Conservation (phyloP, 768 basidiomycete genomes). For the Vararia minispora region DNA sequence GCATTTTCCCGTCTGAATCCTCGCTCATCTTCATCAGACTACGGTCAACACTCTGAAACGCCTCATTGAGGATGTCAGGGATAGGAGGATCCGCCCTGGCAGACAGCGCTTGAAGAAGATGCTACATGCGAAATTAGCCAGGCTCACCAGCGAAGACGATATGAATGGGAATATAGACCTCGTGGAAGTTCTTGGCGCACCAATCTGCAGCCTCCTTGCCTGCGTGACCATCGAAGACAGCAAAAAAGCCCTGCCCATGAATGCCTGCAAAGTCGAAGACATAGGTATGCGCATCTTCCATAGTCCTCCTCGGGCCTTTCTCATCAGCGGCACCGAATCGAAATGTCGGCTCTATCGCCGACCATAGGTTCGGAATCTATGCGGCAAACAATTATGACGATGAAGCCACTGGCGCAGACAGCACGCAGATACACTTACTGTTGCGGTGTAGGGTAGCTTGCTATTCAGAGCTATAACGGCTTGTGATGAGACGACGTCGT, state of each 20-base stretch:
- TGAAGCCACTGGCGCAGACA: neutral
- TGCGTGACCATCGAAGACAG: constrained; percentile 96
- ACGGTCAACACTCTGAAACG: constrained; percentile 88
- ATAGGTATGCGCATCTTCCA: constrained; percentile 98
- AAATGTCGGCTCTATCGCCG: constrained; percentile 42
- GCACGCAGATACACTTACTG: constrained; percentile 4
- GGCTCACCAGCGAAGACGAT: neutral
- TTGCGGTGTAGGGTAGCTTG: constrained; percentile 11
- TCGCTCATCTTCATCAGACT: constrained; percentile 76
- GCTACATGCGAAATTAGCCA: constrained; percentile 23
- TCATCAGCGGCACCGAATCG: constrained; percentile 63
- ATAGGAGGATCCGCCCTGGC: constrained; percentile 46
- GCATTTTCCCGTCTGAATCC: constrained; percentile 83
- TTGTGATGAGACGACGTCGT: constrained; percentile 4
- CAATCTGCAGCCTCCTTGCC: constrained; percentile 98
- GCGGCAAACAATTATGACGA: neutral
- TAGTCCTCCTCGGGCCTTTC: constrained; percentile 80
- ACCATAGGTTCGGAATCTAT: constrained; percentile 69
- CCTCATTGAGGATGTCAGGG: constrained; percentile 84
- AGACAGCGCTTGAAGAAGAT: constrained; percentile 61
- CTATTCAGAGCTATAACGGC: neutral
- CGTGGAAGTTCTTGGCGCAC: constrained; percentile 95
- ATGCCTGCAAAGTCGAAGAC: constrained; percentile 88
- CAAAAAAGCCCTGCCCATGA: constrained; percentile 95
- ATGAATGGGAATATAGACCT: constrained; percentile 34